These are phyloP conservation scores for Lentinula lateritia DNA, from an alignment of 768 basidiomycete genomes.

Conservation along the genomic window DNA sequence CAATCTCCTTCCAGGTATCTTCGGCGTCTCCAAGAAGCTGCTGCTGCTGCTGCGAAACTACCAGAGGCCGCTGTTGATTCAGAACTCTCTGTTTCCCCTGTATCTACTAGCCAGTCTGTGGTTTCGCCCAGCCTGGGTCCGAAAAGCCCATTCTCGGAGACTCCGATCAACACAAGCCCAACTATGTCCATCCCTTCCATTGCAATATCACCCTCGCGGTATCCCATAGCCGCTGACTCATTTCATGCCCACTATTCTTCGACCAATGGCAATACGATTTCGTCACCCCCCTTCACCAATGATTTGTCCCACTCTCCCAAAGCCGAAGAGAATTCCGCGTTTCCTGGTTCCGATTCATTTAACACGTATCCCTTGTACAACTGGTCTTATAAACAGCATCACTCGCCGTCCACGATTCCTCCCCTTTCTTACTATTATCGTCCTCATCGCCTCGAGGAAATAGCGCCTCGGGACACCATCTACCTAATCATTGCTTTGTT, in stretches of 20 bases:
- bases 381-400: constrained; percentile 66
- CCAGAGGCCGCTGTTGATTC: constrained; percentile 27
- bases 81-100: constrained; percentile 39
- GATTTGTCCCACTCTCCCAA: constrained; percentile 30
- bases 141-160: constrained; percentile 52
- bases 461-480: constrained; percentile 78
- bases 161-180: constrained; percentile 20
- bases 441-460: constrained; percentile 73
- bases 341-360: constrained; percentile 40
- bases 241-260: constrained; percentile 52
- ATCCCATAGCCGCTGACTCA: constrained; percentile 66
- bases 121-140: constrained; percentile 40
- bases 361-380: constrained; percentile 63
- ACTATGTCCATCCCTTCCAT: constrained; percentile 30
- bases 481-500: constrained; percentile 81
- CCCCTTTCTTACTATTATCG: constrained; percentile 72
- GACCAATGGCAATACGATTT: constrained; percentile 31
- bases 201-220: constrained; percentile 59
- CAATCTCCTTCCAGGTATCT: constrained; percentile 49
- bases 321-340: constrained; percentile 39
- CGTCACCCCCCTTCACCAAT: constrained; percentile 24
- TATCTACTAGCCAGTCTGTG: constrained; percentile 34
- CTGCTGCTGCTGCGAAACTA: constrained; percentile 47
- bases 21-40: constrained; percentile 74
- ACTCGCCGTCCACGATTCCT: constrained; percentile 38